Percentiles rank a stretch among this genome's conserved stretches.
These are phyloP conservation scores for Citrullus colocynthis DNA, from an alignment of 306 rosid genomes.

Conservation along the genomic window DNA sequence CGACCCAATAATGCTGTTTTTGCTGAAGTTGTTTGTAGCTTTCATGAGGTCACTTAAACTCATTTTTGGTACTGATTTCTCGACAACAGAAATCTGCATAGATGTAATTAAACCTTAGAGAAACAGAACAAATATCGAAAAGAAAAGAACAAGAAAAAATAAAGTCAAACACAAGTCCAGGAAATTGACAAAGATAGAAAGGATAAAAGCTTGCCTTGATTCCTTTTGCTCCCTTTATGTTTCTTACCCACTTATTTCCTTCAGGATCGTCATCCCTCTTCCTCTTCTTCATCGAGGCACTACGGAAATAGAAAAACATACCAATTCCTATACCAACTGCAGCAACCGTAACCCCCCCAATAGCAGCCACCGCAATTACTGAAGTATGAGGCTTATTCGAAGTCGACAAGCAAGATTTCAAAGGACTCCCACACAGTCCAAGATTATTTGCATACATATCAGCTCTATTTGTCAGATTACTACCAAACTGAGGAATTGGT, in stretches of 20 bases:
- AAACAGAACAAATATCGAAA: background rate
- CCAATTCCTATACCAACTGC: conserved; percentile 34
- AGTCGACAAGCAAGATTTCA: conserved; percentile 4
- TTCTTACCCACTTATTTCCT: conserved; percentile 95
- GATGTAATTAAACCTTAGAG: background rate
- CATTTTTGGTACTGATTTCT: conserved; percentile 71
- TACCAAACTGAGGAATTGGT: conserved; percentile 24
- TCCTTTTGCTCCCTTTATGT: conserved; percentile 55
- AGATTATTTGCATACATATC: conserved; percentile 38
- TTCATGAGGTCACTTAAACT: conserved; percentile 85
- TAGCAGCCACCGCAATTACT: conserved; percentile 65
- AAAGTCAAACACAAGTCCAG: background rate
- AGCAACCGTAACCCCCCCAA: conserved; percentile 48
- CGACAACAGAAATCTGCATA: conserved; percentile 71
- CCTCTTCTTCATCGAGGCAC: conserved; percentile 41
- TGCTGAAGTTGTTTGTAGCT: conserved; percentile 79
- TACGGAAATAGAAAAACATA: conserved; percentile 54
- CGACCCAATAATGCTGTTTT: conserved; percentile 48
- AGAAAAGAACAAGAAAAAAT: background rate
- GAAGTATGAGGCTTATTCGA: conserved; percentile 28
- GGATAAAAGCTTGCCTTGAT: conserved; percentile 50
- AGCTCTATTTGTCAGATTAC: fast-evolving
- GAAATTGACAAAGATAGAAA: background rate
- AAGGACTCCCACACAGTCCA: conserved; percentile 45
- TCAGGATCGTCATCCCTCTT: conserved; percentile 83